Conservation (phyloP, 176 grass and related monocot species). For the Triticum turgidum region DNA sequence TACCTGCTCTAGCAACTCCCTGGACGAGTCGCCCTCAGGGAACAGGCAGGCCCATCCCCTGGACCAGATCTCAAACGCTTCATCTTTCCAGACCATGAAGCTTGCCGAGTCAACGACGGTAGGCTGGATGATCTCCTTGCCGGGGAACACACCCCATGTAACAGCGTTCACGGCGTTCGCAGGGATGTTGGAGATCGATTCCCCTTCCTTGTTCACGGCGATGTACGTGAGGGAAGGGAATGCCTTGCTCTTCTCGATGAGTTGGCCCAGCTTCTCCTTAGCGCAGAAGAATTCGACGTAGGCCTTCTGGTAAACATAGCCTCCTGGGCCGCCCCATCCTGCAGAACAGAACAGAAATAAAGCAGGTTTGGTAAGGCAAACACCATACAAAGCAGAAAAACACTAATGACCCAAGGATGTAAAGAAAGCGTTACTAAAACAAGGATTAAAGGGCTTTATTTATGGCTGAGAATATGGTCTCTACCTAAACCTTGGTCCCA, state of each 20-base stretch:
- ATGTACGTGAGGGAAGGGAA: constrained; percentile 75
- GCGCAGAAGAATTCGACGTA: constrained; percentile 85
- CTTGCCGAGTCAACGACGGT: constrained; percentile 54
- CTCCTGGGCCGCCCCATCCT: constrained; percentile 82
- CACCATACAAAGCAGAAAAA: not conserved
- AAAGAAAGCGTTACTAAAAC: not conserved
- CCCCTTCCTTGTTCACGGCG: constrained; percentile 67
- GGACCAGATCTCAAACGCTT: constrained; percentile 90
- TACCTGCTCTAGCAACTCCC: constrained; percentile 75
- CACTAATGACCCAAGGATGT: too few relatives aligned
- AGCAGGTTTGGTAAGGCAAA: not conserved
- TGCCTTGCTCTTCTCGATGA: constrained; percentile 56
- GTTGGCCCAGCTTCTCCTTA: constrained; percentile 54
- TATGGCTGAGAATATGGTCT: not conserved
- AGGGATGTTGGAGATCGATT: constrained; percentile 48
- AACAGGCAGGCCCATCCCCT: constrained; percentile 61
- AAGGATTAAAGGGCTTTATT: not conserved
- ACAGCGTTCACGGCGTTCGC: constrained; percentile 68
- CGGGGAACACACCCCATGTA: constrained; percentile 86
- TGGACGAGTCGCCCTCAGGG: constrained; percentile 63
- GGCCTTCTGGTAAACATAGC: constrained; percentile 90
- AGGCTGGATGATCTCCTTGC: constrained; percentile 79
- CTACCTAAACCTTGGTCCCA: not conserved
- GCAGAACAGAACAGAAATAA: not conserved
- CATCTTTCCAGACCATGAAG: constrained; percentile 91